A percentile compares a stretch with the other conserved stretches of the same genome.
Conservation (phyloP, 176 grass and related monocot species). For the Oryza rufipogon region DNA sequence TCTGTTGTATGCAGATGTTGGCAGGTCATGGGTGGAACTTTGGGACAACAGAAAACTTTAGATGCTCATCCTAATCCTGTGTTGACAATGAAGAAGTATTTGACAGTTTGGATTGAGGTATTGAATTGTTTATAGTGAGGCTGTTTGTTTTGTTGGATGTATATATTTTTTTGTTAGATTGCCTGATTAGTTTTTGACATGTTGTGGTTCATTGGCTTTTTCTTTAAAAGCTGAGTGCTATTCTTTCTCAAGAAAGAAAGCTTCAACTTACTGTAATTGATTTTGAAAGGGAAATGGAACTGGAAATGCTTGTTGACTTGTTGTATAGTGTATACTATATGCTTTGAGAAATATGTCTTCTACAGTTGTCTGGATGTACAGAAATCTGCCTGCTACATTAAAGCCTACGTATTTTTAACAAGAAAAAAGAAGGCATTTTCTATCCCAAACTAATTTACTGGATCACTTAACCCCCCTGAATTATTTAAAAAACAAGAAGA, state of each 20-base stretch:
- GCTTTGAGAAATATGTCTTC: too few species aligned
- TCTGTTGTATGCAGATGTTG: neutral
- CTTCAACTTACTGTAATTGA: neutral
- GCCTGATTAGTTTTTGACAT: neutral
- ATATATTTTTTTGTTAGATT: neutral
- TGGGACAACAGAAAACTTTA: neutral
- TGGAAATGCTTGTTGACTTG: neutral
- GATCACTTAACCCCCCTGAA: too few species aligned
- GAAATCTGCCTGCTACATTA: too few species aligned
- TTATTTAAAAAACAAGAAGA: too few species aligned
- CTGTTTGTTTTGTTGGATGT: neutral
- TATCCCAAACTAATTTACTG: too few species aligned
- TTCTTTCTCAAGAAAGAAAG: neutral
- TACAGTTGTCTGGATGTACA: too few species aligned
- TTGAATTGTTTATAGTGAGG: slow-evolving; percentile 10
- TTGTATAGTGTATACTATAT: too few species aligned
- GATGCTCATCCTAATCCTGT: neutral
- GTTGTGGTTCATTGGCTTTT: neutral
- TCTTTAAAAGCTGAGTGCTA: neutral
- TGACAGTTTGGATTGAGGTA: neutral
- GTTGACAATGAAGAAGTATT: neutral
- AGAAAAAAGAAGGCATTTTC: too few species aligned
- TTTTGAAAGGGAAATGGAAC: neutral
- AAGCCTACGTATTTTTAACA: too few species aligned
- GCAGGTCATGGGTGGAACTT: neutral